These are phyloP conservation scores for Cytospora leucostoma DNA, from an alignment of 2,329 filamentous ascomycete genomes.

Conservation along the genomic window DNA sequence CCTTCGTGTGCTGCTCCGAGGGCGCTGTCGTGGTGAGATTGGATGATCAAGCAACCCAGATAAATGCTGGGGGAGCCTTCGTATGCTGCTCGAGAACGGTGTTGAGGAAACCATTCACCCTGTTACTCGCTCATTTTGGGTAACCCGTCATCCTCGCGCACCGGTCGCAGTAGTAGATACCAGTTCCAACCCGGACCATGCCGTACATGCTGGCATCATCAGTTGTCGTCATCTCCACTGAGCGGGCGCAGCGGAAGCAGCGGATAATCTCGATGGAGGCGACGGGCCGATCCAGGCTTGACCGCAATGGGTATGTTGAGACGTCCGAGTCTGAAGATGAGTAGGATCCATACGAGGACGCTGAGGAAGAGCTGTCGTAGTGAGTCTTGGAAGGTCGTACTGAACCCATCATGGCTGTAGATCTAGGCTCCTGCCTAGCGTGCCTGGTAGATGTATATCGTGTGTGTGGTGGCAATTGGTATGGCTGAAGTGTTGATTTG, in stretches of 20 bases:
- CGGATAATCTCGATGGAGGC: conserved; percentile 62
- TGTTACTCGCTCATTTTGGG: conserved; percentile 46
- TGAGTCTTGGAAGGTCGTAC: conserved; percentile 40
- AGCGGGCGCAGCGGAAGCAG: conserved; percentile 62
- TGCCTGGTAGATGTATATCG: neutral
- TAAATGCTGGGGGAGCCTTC: no score
- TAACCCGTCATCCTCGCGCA: conserved; percentile 67
- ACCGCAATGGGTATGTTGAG: conserved; percentile 42
- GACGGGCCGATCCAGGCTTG: conserved; percentile 54
- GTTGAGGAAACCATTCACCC: neutral
- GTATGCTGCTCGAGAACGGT: neutral
- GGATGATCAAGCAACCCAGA: no score
- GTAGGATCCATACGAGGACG: conserved; percentile 35
- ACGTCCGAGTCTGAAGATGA: conserved; percentile 46
- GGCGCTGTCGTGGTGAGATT: no score
- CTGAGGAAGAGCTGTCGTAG: conserved; percentile 43
- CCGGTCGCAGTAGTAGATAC: conserved; percentile 66
- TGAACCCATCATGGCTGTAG: conserved; percentile 35
- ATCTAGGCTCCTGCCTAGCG: conserved; percentile 13
- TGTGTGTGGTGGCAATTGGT: neutral
- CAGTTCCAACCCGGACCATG: conserved; percentile 66
- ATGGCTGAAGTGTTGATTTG: neutral
- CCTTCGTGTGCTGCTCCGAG: no score
- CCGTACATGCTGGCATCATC: conserved; percentile 60
- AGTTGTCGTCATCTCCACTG: conserved; percentile 61